A percentile compares a stretch with the other conserved stretches of the same genome.
These are phyloP conservation scores for Cetradonia linearis DNA, from an alignment of 495 filamentous ascomycete species.

Conservation along the genomic window DNA sequence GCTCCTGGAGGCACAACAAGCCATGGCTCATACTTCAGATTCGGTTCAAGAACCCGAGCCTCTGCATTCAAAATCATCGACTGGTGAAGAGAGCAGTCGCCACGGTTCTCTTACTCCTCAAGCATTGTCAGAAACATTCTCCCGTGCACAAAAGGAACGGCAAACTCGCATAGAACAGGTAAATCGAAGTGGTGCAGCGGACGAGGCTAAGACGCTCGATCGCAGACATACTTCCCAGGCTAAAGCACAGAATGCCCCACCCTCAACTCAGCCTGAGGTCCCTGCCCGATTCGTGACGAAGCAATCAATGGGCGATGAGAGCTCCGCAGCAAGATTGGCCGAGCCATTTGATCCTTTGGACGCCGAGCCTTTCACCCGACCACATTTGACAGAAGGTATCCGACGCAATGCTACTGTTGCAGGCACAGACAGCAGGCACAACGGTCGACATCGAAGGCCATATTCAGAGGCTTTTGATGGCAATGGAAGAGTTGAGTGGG, in stretches of 20 bases:
- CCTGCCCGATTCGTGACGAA: neutral
- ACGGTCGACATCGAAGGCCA: conserved; percentile 22
- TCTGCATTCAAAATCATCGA: too few relatives aligned
- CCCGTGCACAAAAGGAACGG: neutral
- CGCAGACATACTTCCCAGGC: neutral
- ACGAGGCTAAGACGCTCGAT: neutral
- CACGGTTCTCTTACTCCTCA: neutral
- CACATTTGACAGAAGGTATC: conserved; percentile 11
- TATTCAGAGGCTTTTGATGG: conserved; percentile 22
- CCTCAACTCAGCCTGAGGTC: neutral
- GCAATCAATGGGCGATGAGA: conserved; percentile 9
- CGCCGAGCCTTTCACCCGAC: conserved; percentile 9
- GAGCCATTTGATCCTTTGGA: conserved; percentile 25
- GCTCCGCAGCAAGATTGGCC: conserved; percentile 18
- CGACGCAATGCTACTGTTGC: conserved; percentile 18
- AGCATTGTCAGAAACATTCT: neutral
- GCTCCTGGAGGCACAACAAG: neutral
- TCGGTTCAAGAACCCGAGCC: neutral
- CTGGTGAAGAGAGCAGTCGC: neutral
- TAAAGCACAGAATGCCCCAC: neutral
- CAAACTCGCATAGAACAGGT: neutral
- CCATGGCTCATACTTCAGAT: neutral
- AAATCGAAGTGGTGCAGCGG: neutral
- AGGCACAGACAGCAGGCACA: conserved; percentile 30
- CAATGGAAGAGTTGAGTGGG: conserved; percentile 29